Base-by-base conservation (phyloP, 2,329 filamentous ascomycete genomes). In the Camillea tinctor region DNA sequence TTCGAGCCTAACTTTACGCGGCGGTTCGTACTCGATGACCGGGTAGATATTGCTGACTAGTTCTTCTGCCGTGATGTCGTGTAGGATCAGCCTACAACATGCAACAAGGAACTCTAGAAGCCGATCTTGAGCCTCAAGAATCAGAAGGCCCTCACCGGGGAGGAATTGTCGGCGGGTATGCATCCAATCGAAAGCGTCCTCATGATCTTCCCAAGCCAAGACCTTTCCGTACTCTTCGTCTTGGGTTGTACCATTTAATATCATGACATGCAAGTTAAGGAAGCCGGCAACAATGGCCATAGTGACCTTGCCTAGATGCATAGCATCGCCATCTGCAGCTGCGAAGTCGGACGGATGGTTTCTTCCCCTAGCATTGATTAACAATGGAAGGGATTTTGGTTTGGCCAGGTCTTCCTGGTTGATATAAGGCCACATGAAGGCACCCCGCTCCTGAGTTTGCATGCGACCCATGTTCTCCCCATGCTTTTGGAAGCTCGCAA, bases 351-450 rank as follows among this genome's bases (percentile, higher is more conserved):
- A 68, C 0, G 84, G 84, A 0, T 66, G 60, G 57, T 84, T 66
- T 0, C 80, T 77, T 4, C 76, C 83, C 6, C 85, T 76, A 0
- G 82, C 71, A 57, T 85, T 83, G 11, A 88, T 68, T 20, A 88
- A 72, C 6, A 88, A 69, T 0, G 77, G 74, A 8, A 88, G 65
- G 0, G 71, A 60, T 53, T 78, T 80, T 0, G 76, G 68, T 21
- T 78, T 73, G 0, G 66, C 55, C 0, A 88, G 72, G 64, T 88
- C 84, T 57, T 88, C 81, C 49, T 82, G 74, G 63, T 88, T 88
- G 68, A 88, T 79, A 52, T 81, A 75, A 0, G 84, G 84, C 76
- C 78, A 85, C 50, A 83, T 68, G 60, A 73, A 84, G 8, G 71
- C 57, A 5, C 77, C 74, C 7, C 59, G 64, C n/a, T 72, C 66